phyloP scores from a whole-genome alignment of 495 filamentous ascomycete genomes.

The Aspergillus sclerotiicarbonarius region DNA sequence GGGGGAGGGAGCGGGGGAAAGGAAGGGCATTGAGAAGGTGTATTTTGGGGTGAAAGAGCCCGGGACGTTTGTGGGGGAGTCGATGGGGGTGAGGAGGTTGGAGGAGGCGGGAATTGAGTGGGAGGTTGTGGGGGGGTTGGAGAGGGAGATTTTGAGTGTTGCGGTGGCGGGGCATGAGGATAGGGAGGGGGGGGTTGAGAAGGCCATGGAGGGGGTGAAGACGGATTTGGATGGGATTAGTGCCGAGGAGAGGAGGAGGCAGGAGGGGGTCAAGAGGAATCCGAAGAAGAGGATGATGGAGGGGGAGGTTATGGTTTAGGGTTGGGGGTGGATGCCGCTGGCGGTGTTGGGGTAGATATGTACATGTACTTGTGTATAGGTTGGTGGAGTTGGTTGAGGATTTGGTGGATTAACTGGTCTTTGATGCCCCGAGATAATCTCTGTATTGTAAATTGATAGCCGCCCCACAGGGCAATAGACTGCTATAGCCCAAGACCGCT shows the following conservation, averaged over 20 bases:
- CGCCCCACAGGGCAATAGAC: too few species aligned
- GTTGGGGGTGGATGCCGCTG: not conserved
- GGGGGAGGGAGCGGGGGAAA: too few species aligned
- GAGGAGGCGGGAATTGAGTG: constrained; percentile 72
- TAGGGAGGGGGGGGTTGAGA: constrained; percentile 31
- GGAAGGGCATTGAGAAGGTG: constrained; percentile 65
- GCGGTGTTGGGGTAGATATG: not conserved
- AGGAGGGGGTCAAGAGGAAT: constrained; percentile 38
- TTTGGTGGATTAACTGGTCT: too few species aligned
- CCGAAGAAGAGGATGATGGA: constrained; percentile 52
- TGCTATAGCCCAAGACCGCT: too few species aligned
- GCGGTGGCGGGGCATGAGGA: constrained; percentile 77
- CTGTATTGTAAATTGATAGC: too few species aligned
- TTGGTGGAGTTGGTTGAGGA: not conserved
- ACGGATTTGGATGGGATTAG: constrained; percentile 38
- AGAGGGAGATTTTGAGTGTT: constrained; percentile 75
- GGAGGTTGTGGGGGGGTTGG: constrained; percentile 69
- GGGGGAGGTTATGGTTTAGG: constrained; percentile 7
- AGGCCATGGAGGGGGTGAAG: constrained; percentile 28
- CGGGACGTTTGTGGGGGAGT: constrained; percentile 78
- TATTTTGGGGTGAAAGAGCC: constrained; percentile 90
- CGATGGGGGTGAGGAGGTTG: constrained; percentile 69
- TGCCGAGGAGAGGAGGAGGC: constrained; percentile 32
- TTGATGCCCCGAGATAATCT: too few species aligned
- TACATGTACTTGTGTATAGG: not conserved